phyloP scores from a whole-genome alignment of 352 stramenopile species.

The Phytophthora crassamura region DNA sequence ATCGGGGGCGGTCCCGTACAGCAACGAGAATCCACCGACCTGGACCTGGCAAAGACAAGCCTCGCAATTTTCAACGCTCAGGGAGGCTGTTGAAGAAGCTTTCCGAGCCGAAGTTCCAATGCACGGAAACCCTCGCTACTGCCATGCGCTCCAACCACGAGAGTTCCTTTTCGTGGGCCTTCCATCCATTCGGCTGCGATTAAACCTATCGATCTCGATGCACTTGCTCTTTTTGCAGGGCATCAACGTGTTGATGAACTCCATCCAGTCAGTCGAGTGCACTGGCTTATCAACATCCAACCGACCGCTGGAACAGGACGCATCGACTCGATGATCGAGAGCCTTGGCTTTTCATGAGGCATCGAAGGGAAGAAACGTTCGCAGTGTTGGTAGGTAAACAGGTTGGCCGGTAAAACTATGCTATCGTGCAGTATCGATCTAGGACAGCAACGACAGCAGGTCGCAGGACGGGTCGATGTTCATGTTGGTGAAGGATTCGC shows the following conservation, averaged over 20 bases:
- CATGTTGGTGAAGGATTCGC: constrained; percentile 19
- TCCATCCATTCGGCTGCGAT: too few relatives aligned
- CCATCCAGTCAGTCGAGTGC: constrained; percentile 9
- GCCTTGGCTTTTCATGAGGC: too few relatives aligned
- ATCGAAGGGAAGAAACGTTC: too few relatives aligned
- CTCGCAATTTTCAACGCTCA: background rate
- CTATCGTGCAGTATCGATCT: background rate
- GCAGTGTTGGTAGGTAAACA: background rate
- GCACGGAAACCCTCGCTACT: too few relatives aligned
- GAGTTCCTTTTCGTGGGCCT: too few relatives aligned
- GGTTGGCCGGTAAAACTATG: background rate
- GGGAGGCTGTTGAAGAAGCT: too few relatives aligned
- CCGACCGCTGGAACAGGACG: background rate
- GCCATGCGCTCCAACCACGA: too few relatives aligned
- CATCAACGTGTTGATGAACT: constrained; percentile 21
- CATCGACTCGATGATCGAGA: too few relatives aligned
- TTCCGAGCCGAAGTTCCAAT: too few relatives aligned
- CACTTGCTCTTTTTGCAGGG: background rate
- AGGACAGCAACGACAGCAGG: constrained; percentile 21
- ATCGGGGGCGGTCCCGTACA: background rate
- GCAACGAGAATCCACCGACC: background rate
- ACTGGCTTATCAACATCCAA: constrained; percentile 8
- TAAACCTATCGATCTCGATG: background rate
- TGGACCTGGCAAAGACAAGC: constrained; percentile 1
- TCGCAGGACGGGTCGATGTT: constrained; percentile 24